Percentiles rank a stretch among this genome's conserved stretches.
Evolutionary conservation across 2,329 filamentous ascomycete genomes (phyloP).

Genomic region (Fusarium beomiforme): DNA sequence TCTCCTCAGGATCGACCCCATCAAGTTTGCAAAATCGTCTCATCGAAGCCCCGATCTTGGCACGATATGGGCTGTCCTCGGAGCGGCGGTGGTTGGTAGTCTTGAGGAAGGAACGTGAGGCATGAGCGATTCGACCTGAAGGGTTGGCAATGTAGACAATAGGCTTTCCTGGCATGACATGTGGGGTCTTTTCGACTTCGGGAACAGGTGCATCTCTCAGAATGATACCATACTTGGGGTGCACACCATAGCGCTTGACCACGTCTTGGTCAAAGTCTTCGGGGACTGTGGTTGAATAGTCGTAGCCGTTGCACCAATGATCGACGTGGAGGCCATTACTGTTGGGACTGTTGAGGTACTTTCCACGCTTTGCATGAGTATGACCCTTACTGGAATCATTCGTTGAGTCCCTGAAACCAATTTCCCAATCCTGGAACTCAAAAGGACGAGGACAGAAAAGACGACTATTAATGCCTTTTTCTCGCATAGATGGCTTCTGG

Average conservation of each 20-base stretch:
- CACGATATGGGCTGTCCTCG: constrained; percentile 47
- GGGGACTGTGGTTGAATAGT: constrained; percentile 59
- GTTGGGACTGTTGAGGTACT: constrained; percentile 64
- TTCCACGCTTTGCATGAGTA: constrained; percentile 62
- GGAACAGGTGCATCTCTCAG: constrained; percentile 59
- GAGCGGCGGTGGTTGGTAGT: constrained; percentile 49
- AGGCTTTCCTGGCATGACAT: constrained; percentile 57
- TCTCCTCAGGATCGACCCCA: constrained; percentile 47
- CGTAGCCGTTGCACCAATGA: constrained; percentile 62
- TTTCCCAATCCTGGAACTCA: constrained; percentile 62
- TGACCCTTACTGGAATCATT: constrained; percentile 65
- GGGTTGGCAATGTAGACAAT: constrained; percentile 60
- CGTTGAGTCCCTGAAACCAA: constrained; percentile 68
- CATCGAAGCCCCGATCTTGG: constrained; percentile 49
- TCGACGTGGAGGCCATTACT: constrained; percentile 65
- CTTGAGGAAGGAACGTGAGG: constrained; percentile 56
- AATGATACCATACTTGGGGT: constrained; percentile 65
- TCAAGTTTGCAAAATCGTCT: constrained; percentile 52
- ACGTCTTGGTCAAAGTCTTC: constrained; percentile 62
- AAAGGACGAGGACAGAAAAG: constrained; percentile 60
- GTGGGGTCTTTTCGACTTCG: constrained; percentile 51
- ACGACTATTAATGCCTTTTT: constrained; percentile 61
- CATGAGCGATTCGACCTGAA: constrained; percentile 58
- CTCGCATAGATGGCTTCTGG: constrained; percentile 53
- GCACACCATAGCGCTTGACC: constrained; percentile 60